Base-by-base conservation (phyloP, 1,284 basidiomycete genomes). In the Ustilago lituana region DNA sequence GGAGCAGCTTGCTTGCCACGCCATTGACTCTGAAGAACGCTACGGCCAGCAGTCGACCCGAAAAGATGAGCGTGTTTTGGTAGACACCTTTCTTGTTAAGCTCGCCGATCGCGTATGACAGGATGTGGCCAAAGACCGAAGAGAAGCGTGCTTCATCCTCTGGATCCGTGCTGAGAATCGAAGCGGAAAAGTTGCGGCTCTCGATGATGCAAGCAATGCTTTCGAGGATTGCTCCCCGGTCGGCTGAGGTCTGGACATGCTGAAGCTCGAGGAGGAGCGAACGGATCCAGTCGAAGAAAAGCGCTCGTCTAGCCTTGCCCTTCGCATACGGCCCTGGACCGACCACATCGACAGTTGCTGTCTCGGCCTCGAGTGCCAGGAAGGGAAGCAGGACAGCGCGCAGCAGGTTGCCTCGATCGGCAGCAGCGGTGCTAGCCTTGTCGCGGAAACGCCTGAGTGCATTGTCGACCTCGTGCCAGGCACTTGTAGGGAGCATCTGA, bases 81-180 rank as follows among this genome's bases (percentile, higher is more conserved):
- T 79, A 79, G 20, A 79, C 77, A 10, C 77, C 77, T 68, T 79
- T 79, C 56, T 79, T 79, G 64, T 79, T 79, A 37, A 79, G 61
- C 68, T 79, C 77, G 20, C 77, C 77, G 33, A 79, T 79, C 5
- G 77, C 77, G 35, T 76, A 79, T 4, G 63, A 66, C 15, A 77
- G 22, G 36, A 78, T 78, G 44, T 76, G 72, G 14, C 74, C 74
- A 53, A 79, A 78, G 38, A 77, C 72, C 2, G 68, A 66, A 11
- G 58, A 68, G 64, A 78, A 79, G 22, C 57, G 61, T 14, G 67
- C 64, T 50, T 69, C 56, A 47, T 79, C 77, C 32, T 67, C 63
- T 2, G 27, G 49, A 45, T 79, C 74, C 11, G 49, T 38, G 32
- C 46, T 48, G 40, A 79, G 67, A 23, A 74, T 65, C 17, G 44